Evolutionary conservation across 2,329 filamentous ascomycete species (phyloP), one percentile per base, ranked within the genome.

Genomic region (Ramichloridium luteum): DNA sequence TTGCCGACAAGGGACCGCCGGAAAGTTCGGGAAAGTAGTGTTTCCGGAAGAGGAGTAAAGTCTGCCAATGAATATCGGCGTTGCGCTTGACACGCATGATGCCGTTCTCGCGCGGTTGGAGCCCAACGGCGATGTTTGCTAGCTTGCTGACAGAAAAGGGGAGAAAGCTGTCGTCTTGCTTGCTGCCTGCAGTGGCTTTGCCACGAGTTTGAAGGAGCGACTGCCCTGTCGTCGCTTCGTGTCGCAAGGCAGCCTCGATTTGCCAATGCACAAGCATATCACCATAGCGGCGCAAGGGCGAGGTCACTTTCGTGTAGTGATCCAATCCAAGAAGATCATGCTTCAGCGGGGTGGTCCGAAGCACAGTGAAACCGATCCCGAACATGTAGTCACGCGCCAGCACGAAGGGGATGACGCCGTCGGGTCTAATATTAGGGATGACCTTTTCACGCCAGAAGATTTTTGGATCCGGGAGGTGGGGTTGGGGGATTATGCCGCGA

Each of bases 181-280:
- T 33, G 11, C 13, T 11, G 5, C 38, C 22, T n/a, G n/a, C 20
- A 23, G 20, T n/a, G 20, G 20, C n/a, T 23, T 23, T 23, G 8
- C n/a, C n/a, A 8, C 8, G 8, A 13, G 34, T 13, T 3, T 44
- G 35, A 16, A 43, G 16, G 14, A 70, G 54, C n/a, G 47, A 57
- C 13, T 52, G 49, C 10, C 62, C 62, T 4, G 59, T 57, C 16
- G 53, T 45, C 8, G 64, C 60, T 51, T 77, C 72, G 38, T 68
- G 61, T 8, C 68, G 67, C 25, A 78, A 44, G 2, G 69, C 71
- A 5, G 72, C 67, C 56, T 77, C 72, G 28, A 76, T 73, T 42
- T 78, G 73, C 62, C 74, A 77, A 47, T 77, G 72, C 8, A 63
- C 57, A 27, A 77, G 59, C 48, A 77, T 62, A 50, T 78, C 74